These are phyloP conservation scores for Lentinula boryana DNA, from an alignment of 768 basidiomycete species.

Conservation along the genomic window DNA sequence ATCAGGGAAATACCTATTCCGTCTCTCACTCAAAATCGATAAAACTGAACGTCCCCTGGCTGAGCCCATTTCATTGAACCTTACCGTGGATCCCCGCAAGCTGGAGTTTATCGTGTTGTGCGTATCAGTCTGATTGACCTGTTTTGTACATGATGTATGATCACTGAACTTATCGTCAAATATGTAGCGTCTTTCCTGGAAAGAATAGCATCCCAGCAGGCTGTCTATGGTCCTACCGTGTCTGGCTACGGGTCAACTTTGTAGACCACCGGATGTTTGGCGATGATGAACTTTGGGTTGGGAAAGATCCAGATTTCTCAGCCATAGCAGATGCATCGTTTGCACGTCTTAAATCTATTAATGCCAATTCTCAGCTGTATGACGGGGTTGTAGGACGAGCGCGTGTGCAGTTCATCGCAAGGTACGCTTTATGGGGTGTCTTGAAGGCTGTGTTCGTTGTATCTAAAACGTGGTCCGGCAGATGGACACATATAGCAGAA, in stretches of 20 bases:
- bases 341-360: slow-evolving; percentile 38
- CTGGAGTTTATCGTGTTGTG: slow-evolving; percentile 64
- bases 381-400: slow-evolving; percentile 51
- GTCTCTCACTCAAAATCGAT: slow-evolving; percentile 47
- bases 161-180: not conserved
- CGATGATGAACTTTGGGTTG: slow-evolving; percentile 62
- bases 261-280: slow-evolving; percentile 60
- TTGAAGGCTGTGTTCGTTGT: not conserved
- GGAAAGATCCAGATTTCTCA: slow-evolving; percentile 59
- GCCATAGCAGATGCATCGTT: slow-evolving; percentile 52
- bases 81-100: slow-evolving; percentile 46
- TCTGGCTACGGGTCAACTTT: slow-evolving; percentile 56
- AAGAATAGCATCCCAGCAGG: slow-evolving; percentile 48
- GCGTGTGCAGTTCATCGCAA: slow-evolving; percentile 48
- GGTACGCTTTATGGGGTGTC: slow-evolving; percentile 24
- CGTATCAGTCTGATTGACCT: slow-evolving; percentile 14
- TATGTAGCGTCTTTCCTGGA: slow-evolving; percentile 51
- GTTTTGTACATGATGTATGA: not conserved
- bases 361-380: slow-evolving; percentile 44
- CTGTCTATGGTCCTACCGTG: slow-evolving; percentile 50
- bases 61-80: slow-evolving; percentile 37
- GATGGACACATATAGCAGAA: slow-evolving; percentile 43
- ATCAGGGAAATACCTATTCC: slow-evolving; percentile 45
- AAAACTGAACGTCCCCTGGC: slow-evolving; percentile 49
- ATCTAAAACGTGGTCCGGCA: slow-evolving; percentile 14